Conservation (phyloP, 192 early-diverging fungal genomes). For the Coemansia javaensis region DNA sequence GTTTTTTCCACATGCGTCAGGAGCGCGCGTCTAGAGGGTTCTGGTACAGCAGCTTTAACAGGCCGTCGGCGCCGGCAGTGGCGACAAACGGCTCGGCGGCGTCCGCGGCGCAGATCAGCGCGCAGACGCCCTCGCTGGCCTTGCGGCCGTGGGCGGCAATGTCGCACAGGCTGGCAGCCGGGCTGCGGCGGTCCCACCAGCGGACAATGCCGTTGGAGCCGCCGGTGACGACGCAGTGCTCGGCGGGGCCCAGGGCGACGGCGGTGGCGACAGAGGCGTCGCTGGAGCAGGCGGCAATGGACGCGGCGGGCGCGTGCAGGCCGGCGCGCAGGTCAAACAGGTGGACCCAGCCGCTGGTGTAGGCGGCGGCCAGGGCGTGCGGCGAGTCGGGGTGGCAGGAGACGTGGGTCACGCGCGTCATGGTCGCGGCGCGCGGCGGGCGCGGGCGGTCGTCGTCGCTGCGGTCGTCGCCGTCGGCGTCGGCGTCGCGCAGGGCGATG, state of each 20-base stretch:
- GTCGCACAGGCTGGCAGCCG: constrained; percentile 7
- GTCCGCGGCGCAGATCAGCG: background rate
- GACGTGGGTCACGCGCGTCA: constrained; percentile 4
- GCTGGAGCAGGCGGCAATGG: constrained; percentile 5
- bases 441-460: background rate
- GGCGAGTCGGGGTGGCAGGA: background rate
- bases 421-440: background rate
- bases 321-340: constrained; percentile 25
- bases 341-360: constrained; percentile 14
- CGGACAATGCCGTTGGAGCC: constrained; percentile 31
- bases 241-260: constrained; percentile 1
- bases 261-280: constrained; percentile 7
- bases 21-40: background rate
- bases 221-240: constrained; percentile 13
- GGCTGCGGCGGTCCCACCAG: constrained; percentile 46
- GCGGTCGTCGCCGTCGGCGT: no score
- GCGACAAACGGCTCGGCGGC: background rate
- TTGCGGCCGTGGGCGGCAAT: constrained; percentile 20
- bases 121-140: constrained; percentile 40
- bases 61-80: constrained; percentile 32
- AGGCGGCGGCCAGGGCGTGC: constrained; percentile 14
- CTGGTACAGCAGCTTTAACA: constrained; percentile 8
- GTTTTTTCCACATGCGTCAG: background rate
- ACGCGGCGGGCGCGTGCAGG: background rate
- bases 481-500: constrained; percentile 2